A percentile compares a stretch with the other conserved stretches of the same genome.
phyloP scores from a whole-genome alignment of 1,284 basidiomycete genomes.

The Microbotryum silenes-acaulis region DNA sequence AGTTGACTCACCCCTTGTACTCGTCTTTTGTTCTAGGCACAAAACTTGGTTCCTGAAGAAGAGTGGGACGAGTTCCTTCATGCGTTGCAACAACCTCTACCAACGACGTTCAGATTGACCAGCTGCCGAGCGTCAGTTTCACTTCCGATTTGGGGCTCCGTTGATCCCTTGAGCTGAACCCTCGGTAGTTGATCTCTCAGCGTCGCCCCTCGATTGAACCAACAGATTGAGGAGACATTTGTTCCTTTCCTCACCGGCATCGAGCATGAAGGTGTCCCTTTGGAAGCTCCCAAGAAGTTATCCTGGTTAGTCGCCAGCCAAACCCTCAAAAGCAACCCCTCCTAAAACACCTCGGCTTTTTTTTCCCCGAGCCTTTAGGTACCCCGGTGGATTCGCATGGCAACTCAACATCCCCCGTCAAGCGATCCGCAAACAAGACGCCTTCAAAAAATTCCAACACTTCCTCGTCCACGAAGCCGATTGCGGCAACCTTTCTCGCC shows the following conservation, averaged over 20 bases:
- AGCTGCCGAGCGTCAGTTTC: slow-evolving; percentile 68
- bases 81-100: slow-evolving; percentile 63
- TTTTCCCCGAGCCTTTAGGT: slow-evolving; percentile 50
- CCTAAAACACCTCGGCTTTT: neutral
- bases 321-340: slow-evolving; percentile 4
- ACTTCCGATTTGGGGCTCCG: neutral
- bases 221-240: slow-evolving; percentile 62
- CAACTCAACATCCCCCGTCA: slow-evolving; percentile 88
- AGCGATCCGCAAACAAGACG: slow-evolving; percentile 78
- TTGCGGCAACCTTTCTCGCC: slow-evolving; percentile 90
- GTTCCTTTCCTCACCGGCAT: slow-evolving; percentile 69
- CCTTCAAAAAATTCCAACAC: slow-evolving; percentile 92
- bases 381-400: slow-evolving; percentile 90
- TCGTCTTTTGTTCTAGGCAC: slow-evolving; percentile 42
- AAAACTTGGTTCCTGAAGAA: slow-evolving; percentile 55
- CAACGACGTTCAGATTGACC: slow-evolving; percentile 90
- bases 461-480: slow-evolving; percentile 98
- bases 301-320: slow-evolving; percentile 56
- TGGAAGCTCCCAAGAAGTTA: slow-evolving; percentile 74
- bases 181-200: slow-evolving; percentile 42
- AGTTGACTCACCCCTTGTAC: neutral
- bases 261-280: slow-evolving; percentile 64
- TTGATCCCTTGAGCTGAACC: neutral
- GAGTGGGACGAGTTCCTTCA: slow-evolving; percentile 77
- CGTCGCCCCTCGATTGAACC: slow-evolving; percentile 63